Conservation (phyloP, 2,329 filamentous ascomycete genomes). For the Colletotrichum cereale region DNA sequence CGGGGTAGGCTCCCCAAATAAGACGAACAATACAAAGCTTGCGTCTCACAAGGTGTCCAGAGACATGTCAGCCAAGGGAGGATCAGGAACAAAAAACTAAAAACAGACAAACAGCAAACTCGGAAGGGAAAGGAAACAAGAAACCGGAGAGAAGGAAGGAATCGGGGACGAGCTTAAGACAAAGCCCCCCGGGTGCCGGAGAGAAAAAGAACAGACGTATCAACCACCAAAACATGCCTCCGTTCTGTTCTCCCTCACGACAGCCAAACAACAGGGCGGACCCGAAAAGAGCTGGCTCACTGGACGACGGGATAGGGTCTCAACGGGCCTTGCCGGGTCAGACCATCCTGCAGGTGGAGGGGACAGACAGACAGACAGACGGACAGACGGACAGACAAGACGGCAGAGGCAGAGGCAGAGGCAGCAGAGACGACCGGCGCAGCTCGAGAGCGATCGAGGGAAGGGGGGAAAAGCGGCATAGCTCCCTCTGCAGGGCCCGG, state of each 20-base stretch:
- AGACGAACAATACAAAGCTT: background rate
- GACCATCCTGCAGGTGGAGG: background rate
- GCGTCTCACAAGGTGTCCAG: background rate
- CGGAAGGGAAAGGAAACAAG: background rate
- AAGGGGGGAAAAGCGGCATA: background rate
- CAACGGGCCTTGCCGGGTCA: conserved; percentile 1
- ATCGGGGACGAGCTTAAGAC: background rate
- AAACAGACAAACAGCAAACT: background rate
- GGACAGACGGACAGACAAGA: background rate
- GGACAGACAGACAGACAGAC: background rate
- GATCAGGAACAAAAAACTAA: background rate
- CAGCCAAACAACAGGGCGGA: background rate
- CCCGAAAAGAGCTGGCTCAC: too few relatives aligned
- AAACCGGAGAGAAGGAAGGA: background rate
- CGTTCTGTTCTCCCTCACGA: background rate
- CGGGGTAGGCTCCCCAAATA: too few relatives aligned
- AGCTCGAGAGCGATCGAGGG: background rate
- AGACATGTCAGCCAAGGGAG: background rate
- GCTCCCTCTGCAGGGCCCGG: background rate
- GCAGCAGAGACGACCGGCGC: background rate
- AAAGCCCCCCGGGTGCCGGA: too few relatives aligned
- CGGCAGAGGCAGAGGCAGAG: background rate
- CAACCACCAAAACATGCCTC: background rate
- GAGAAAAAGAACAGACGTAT: background rate
- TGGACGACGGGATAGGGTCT: background rate